Evolutionary conservation across 495 filamentous ascomycete species (phyloP), one percentile per base, ranked within the genome.

Genomic region (Endocarpon pusillum): DNA sequence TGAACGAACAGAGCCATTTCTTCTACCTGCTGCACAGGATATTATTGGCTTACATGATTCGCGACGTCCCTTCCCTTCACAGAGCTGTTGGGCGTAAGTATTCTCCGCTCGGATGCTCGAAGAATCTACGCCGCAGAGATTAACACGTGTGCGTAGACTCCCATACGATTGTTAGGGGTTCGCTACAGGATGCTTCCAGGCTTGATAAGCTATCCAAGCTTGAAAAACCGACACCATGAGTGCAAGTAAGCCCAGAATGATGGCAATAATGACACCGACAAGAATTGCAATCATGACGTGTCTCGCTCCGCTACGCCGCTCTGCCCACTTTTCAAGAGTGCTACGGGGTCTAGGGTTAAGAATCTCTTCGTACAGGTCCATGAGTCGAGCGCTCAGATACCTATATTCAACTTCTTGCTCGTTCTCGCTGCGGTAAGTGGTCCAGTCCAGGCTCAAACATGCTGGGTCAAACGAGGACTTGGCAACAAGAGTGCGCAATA

Each of bases 271-370:
- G 0, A 59, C 51, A 4, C 56, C 56, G 23, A 40, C 42, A 1
- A 59, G 28, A 1, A 53, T 58, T 7, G 49, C 56, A 39, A 56
- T 43, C 47, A 57, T 52, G 2, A 57, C 39, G 32, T 56, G 51
- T 32, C 52, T 45, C 4, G 55, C 47, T 15, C 52, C 52, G 34
- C 55, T 59, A 38, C 41, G 48, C 21, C 52, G 37, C 35, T 59
- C 41, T 32, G 57, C 32, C 52, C 48, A 51, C 25, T 44, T 50
- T 32, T 49, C 42, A 1, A 57, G 23, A 4, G 19, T 35, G 15
- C 54, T 48, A 2, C 53, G 43, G 11, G 55, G 50, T 19, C 35
- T 41, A 18, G 56, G 56, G 19, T 50, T 53, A 19, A 53, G 36
- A 6, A 54, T 20, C 29, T 59, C 55, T 27, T 54, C 39, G 31